phyloP scores from a whole-genome alignment of 306 rosid species.

The Casuarina cunninghamiana region DNA sequence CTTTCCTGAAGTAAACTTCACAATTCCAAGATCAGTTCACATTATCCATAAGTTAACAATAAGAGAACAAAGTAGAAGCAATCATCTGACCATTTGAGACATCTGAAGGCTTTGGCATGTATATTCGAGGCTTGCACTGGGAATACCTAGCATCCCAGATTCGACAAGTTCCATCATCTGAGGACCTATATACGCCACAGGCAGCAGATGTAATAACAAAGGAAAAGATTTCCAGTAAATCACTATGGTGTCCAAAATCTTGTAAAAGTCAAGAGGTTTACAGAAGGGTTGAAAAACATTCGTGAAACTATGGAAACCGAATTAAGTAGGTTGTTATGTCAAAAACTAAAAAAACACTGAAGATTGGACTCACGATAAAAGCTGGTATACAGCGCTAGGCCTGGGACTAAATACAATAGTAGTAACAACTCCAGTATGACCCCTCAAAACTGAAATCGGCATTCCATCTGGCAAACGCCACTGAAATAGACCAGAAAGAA shows the following conservation, averaged over 20 bases:
- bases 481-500: constrained; percentile 43
- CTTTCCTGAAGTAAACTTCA: constrained; percentile 61
- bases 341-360: constrained; percentile 20
- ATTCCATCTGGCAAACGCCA: constrained; percentile 93
- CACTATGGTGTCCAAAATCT: constrained; percentile 8
- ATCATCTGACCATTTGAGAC: constrained; percentile 58
- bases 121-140: constrained; percentile 59
- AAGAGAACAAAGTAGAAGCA: constrained; percentile 22
- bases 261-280: constrained; percentile 7
- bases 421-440: constrained; percentile 83
- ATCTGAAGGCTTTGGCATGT: constrained; percentile 67
- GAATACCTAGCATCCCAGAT: constrained; percentile 89
- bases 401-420: constrained; percentile 88
- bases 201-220: constrained; percentile 16
- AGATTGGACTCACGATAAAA: constrained; percentile 69
- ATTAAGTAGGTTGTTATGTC: constrained; percentile 5
- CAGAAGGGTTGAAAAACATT: background rate
- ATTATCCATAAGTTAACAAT: constrained; percentile 8
- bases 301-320: constrained; percentile 6
- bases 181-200: constrained; percentile 53
- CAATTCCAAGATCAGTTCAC: constrained; percentile 7
- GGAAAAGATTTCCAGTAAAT: constrained; percentile 4
- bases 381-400: constrained; percentile 58
- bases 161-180: constrained; percentile 94
- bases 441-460: constrained; percentile 85